Conservation (phyloP, 1,284 basidiomycete genomes). For the Bjerkandera adusta region DNA sequence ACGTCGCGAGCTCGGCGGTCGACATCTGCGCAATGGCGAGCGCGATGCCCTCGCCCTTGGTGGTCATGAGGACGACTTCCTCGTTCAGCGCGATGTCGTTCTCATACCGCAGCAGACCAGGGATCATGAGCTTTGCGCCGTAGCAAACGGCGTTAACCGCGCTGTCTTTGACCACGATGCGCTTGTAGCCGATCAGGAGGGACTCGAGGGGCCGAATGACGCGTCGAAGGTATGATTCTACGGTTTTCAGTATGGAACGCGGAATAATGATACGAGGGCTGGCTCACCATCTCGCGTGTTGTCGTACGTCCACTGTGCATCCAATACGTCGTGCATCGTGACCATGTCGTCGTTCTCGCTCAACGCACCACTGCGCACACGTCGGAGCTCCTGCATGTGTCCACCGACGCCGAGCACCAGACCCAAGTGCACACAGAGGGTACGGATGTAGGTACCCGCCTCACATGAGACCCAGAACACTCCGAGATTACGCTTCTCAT, state of each 20-base stretch:
- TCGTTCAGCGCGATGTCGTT: conserved; percentile 94
- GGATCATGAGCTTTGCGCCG: conserved; percentile 99
- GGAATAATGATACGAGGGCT: neutral
- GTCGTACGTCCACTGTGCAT: conserved; percentile 99
- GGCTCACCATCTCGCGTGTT: conserved; percentile 89
- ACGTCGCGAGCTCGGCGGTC: conserved; percentile 96
- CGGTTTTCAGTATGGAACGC: neutral
- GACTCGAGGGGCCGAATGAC: conserved; percentile 95
- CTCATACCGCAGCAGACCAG: conserved; percentile 96
- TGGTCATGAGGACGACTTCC: conserved; percentile 99
- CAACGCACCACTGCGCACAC: conserved; percentile 95
- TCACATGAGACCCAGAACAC: conserved; percentile 99
- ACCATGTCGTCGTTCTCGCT: conserved; percentile 98
- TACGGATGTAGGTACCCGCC: conserved; percentile 98
- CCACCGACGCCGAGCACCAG: conserved; percentile 95
- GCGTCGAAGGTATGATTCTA: conserved; percentile 95
- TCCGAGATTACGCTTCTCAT: conserved; percentile 94
- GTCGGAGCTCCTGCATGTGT: conserved; percentile 98
- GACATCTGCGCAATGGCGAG: conserved; percentile 98
- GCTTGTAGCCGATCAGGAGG: conserved; percentile 94
- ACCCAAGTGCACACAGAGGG: conserved; percentile 96
- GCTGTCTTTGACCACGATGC: conserved; percentile 98
- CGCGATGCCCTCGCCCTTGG: conserved; percentile 99
- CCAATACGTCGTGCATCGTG: conserved; percentile 99
- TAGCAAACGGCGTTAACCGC: conserved; percentile 99